Evolutionary conservation across 2,329 filamentous ascomycete species (phyloP).

Genomic region (Beauveria brongniartii): DNA sequence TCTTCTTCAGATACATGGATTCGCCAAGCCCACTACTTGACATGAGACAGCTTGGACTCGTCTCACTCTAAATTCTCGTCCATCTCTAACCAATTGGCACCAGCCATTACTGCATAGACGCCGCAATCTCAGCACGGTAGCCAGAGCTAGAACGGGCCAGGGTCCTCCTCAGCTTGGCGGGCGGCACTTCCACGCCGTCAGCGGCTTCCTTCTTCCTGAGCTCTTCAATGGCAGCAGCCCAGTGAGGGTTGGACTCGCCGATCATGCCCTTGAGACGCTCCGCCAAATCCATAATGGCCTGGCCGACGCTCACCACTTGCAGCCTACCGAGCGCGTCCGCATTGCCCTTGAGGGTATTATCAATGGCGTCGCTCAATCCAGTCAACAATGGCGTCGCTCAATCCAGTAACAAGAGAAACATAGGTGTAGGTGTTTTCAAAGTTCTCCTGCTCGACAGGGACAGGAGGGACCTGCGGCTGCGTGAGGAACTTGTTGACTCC

Average conservation of each 20-base stretch:
- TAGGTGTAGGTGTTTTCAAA: background rate
- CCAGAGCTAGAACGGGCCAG: background rate
- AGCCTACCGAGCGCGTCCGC: background rate
- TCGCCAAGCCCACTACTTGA: background rate
- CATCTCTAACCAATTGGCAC: background rate
- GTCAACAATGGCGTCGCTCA: background rate
- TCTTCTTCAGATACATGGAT: background rate
- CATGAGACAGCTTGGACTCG: background rate
- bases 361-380: background rate
- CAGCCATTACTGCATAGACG: background rate
- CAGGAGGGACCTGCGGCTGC: background rate
- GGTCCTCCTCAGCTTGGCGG: background rate
- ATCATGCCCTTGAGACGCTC: background rate
- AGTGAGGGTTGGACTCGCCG: background rate
- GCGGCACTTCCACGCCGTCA: background rate
- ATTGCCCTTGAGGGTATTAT: background rate
- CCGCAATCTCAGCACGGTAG: background rate
- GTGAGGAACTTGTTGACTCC: background rate
- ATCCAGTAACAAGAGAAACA: background rate
- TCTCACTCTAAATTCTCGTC: background rate
- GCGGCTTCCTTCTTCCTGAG: background rate
- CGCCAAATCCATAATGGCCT: background rate
- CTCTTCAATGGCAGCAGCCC: background rate
- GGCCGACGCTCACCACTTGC: background rate
- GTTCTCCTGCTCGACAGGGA: background rate